Percentiles rank a stretch among this genome's conserved stretches.
These are phyloP conservation scores for Globisporangium sylvaticum DNA, from an alignment of 352 stramenopile species.

Conservation along the genomic window DNA sequence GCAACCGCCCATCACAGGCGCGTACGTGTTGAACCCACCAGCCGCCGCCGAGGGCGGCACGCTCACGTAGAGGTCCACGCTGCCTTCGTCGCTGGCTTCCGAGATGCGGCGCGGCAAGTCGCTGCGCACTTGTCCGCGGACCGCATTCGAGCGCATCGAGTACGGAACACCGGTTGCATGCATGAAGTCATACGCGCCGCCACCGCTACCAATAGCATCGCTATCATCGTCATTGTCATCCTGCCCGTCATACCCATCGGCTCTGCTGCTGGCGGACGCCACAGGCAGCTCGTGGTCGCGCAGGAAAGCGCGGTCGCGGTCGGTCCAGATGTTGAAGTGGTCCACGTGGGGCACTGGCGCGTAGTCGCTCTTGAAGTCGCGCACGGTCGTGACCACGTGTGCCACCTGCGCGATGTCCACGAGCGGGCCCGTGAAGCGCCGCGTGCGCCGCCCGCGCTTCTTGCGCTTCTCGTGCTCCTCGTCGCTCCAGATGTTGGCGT, in stretches of 20 bases:
- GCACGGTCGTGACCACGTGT: constrained; percentile 59
- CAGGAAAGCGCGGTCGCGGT: constrained; percentile 15
- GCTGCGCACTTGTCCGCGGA: constrained; percentile 19
- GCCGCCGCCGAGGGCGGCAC: not conserved
- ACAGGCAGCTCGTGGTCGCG: constrained; percentile 11
- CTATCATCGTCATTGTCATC: not conserved
- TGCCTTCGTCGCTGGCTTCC: constrained; percentile 41
- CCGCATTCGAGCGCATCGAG: constrained; percentile 13
- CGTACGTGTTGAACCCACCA: not conserved
- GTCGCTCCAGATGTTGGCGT: constrained; percentile 55
- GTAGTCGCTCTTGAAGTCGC: constrained; percentile 73
- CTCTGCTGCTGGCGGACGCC: not conserved
- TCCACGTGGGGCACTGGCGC: constrained; percentile 19
- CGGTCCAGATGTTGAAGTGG: constrained; percentile 57
- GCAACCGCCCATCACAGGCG: not conserved
- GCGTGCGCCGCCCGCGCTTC: constrained; percentile 23
- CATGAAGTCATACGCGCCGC: not conserved
- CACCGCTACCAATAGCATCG: not conserved
- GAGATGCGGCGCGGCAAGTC: constrained; percentile 32
- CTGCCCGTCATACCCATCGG: constrained; percentile 5
- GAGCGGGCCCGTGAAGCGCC: constrained; percentile 23
- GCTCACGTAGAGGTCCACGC: constrained; percentile 20
- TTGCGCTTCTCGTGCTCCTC: constrained; percentile 34
- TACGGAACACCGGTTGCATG: not conserved
- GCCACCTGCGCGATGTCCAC: constrained; percentile 72